Base-by-base conservation (phyloP, 305 asterid genomes). In the Fraxinus velutina region DNA sequence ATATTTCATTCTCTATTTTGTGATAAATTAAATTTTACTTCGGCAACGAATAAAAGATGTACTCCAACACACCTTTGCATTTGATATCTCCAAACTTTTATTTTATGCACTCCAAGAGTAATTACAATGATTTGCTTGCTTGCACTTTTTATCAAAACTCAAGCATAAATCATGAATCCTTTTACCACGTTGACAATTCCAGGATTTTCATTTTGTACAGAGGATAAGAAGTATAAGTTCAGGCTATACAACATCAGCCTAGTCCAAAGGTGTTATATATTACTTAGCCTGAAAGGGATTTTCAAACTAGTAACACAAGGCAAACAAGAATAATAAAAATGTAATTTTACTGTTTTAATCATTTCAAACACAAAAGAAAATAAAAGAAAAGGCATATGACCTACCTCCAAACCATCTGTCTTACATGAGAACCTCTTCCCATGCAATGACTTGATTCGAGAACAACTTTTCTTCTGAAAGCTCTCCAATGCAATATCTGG, bases 401-500 rank as follows among this genome's bases (percentile, higher is more conserved):
- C 76, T 86, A 94, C 99, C 98, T 96, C 97, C 80, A 87, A 92
- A 83, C 97, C 98, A 84, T 93, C 96, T 84, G 90, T 92, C 90
- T 93, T 96, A 88, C 96, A 87, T 6, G 97, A 89, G 89, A 88
- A 90, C 86, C 98, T 92, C 92, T 92, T 96, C 77, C 97, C 97
- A 34, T 83, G 93, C 92, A 88, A 88, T 84, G 88, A 79, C 89
- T 94, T 96, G 68, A 84, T 79, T 30, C 82, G 92, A 55, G 92
- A 86, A 84, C 89, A 82, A 75, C 89, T 87, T 87, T 90, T 94
- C 91, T 92, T 95, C 90, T 96, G 98, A 89, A 96, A 92, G 83
- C 86, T 84, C 77, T 90, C 97, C 93, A 97, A 92, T 50, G 92
- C 98, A 74, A 94, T 93, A 87, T 90, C 97, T 74, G 99, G 98